phyloP scores from a whole-genome alignment of 2,329 filamentous ascomycete genomes.

The Aspergillus tanneri region DNA sequence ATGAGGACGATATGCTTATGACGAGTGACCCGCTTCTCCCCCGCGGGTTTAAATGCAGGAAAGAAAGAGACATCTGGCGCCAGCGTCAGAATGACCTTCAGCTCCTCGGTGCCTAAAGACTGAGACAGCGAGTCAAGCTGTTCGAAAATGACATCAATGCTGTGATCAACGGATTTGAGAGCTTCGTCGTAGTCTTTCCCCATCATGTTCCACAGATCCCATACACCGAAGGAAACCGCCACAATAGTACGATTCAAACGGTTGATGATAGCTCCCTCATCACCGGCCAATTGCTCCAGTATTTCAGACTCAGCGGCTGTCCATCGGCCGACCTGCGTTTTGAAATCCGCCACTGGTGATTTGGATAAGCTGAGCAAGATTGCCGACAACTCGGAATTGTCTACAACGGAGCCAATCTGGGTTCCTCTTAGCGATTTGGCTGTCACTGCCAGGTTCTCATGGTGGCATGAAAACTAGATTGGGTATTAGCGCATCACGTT shows the following conservation, averaged over 20 bases:
- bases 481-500: neutral
- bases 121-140: conserved; percentile 32
- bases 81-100: conserved; percentile 40
- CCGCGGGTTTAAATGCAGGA: conserved; percentile 32
- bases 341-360: conserved; percentile 36
- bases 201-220: conserved; percentile 41
- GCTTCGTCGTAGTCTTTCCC: conserved; percentile 28
- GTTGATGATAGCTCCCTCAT: conserved; percentile 21
- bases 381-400: conserved; percentile 33
- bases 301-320: conserved; percentile 31
- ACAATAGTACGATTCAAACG: conserved; percentile 36
- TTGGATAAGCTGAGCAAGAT: conserved; percentile 26
- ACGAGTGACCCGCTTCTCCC: conserved; percentile 22
- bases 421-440: conserved; percentile 27
- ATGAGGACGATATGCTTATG: conserved; percentile 38
- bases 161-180: conserved; percentile 28
- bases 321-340: conserved; percentile 39
- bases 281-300: conserved; percentile 20
- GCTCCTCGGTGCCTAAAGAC: conserved; percentile 27
- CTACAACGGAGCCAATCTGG: conserved; percentile 33
- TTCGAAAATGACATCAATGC: conserved; percentile 34
- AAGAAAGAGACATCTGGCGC: conserved; percentile 43
- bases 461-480: conserved; percentile 34
- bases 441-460: conserved; percentile 36
- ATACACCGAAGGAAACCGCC: conserved; percentile 39